Evolutionary conservation across 2,329 filamentous ascomycete genomes (phyloP).

Genomic region (Calonectria multiphialidica): DNA sequence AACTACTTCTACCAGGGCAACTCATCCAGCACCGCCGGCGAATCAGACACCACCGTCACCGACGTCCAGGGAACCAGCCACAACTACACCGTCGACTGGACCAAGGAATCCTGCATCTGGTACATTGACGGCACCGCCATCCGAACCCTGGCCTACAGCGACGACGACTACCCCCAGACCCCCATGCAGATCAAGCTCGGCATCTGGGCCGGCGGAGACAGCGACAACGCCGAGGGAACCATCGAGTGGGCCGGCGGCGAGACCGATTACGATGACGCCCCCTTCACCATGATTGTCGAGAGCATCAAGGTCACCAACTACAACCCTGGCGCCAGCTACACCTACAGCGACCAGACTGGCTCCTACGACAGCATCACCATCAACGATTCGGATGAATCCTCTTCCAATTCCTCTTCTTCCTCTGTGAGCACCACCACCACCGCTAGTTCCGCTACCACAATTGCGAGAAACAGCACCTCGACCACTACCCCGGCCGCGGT

Average conservation of each 20-base stretch:
- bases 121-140: conserved; percentile 70
- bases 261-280: conserved; percentile 62
- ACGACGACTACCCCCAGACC: conserved; percentile 76
- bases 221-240: conserved; percentile 73
- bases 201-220: conserved; percentile 71
- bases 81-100: conserved; percentile 78
- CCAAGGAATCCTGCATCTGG: conserved; percentile 71
- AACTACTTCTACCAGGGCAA: conserved; percentile 86
- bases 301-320: conserved; percentile 64
- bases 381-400: conserved; percentile 1
- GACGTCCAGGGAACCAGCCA: conserved; percentile 68
- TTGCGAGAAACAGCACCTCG: not conserved
- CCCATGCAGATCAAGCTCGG: conserved; percentile 78
- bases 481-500: not conserved
- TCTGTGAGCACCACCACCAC: conserved; percentile 1
- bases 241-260: conserved; percentile 75
- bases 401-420: not conserved
- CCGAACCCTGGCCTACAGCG: conserved; percentile 68
- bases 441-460: not conserved
- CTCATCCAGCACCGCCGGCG: conserved; percentile 76
- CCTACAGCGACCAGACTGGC: conserved; percentile 61
- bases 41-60: conserved; percentile 67
- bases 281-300: conserved; percentile 67
- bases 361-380: conserved; percentile 64
- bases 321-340: conserved; percentile 58